A percentile compares a stretch with the other conserved stretches of the same genome.
Evolutionary conservation across 441 rosid species (phyloP).

Genomic region (Lagerstroemia fauriei): DNA sequence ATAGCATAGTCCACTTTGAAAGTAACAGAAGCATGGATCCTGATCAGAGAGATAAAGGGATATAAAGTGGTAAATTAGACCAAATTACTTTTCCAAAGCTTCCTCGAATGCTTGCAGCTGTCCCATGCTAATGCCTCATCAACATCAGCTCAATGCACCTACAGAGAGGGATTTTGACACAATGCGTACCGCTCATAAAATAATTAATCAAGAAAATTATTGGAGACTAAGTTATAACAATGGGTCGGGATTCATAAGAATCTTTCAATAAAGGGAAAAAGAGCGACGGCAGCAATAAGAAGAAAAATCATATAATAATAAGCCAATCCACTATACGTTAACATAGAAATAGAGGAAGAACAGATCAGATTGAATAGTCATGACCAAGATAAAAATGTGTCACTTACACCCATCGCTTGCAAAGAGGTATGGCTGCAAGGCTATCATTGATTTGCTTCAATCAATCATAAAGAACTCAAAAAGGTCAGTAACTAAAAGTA

Average conservation of each 20-base stretch:
- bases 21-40: slow-evolving; percentile 43
- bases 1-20: slow-evolving; percentile 84
- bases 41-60: not conserved
- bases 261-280: not conserved
- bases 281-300: no score
- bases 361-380: not conserved
- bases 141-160: slow-evolving; percentile 86
- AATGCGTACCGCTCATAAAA: not conserved
- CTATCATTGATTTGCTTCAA: no score
- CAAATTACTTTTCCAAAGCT: slow-evolving; percentile 52
- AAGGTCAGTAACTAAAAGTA: no score
- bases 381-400: no score
- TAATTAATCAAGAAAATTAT: not conserved
- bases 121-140: slow-evolving; percentile 99
- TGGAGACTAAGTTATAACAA: not conserved
- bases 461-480: no score
- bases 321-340: no score
- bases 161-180: slow-evolving; percentile 21
- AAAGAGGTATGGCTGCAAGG: not conserved
- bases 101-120: slow-evolving; percentile 84
- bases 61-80: not conserved
- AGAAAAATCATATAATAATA: no score
- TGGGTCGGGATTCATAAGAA: not conserved
- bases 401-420: no score
- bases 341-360: not conserved